Evolutionary conservation across 75 land plant species (phyloP).

Genomic region (Sequoiadendron giganteum): DNA sequence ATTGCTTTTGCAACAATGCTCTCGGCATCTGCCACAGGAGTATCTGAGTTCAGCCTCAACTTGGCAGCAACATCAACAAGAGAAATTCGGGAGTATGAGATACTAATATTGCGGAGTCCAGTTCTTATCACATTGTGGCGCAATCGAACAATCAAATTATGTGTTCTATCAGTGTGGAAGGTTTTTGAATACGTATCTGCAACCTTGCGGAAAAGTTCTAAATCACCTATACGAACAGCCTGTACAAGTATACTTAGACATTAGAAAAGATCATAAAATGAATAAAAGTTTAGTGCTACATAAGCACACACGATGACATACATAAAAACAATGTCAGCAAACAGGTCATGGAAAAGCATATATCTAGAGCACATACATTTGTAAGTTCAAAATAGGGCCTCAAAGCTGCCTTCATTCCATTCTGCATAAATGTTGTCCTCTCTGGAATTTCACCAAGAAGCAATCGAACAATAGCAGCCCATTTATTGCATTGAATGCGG

Average conservation of each 20-base stretch:
- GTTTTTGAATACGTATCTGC: constrained; percentile 81
- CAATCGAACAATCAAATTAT: constrained; percentile 94
- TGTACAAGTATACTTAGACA: constrained; percentile 21
- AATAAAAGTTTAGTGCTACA: neutral
- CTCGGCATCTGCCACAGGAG: constrained; percentile 94
- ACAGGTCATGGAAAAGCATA: neutral
- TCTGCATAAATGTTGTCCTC: constrained; percentile 97
- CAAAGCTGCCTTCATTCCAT: constrained; percentile 91
- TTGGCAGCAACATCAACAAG: constrained; percentile 91
- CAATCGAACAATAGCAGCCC: constrained; percentile 95
- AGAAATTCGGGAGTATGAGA: constrained; percentile 94
- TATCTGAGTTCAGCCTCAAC: constrained; percentile 76
- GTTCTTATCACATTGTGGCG: constrained; percentile 99
- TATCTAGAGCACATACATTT: constrained; percentile 59
- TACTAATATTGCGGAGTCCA: constrained; percentile 92
- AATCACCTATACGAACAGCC: constrained; percentile 98
- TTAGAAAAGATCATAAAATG: constrained; percentile 9
- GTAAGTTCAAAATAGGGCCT: constrained; percentile 97
- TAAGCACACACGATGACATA: neutral
- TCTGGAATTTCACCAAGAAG: constrained; percentile 98
- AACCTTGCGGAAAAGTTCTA: constrained; percentile 78
- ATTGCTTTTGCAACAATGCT: constrained; percentile 97
- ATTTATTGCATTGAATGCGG: constrained; percentile 93
- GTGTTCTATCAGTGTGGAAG: constrained; percentile 76
- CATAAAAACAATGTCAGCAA: neutral